Base-by-base conservation (phyloP, 2,329 filamentous ascomycete genomes). In the Zymoseptoria brevis region DNA sequence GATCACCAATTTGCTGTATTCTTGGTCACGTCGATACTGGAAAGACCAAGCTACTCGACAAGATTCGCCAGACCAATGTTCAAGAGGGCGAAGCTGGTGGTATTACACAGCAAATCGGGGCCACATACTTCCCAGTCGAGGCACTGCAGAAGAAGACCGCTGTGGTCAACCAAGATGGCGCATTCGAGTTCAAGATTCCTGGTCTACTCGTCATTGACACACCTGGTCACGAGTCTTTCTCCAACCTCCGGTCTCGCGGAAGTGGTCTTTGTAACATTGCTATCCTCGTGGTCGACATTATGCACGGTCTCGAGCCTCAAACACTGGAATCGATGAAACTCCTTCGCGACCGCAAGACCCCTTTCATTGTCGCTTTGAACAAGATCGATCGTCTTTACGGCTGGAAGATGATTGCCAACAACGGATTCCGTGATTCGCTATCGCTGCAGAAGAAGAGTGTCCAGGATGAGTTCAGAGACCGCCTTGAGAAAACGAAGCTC, bases 181-280 rank as follows among this genome's bases (percentile, higher is more conserved):
- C 82, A 58, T 96, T 99, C 74, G 89, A 96, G 63, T 95, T 96
- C 84, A 99, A 96, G 80, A 90, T 99, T 21, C 95, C 94, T 51
- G 94, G 94, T 83, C 84, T 99, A 57, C 79, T 99, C 66, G 86
- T 99, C 71, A 99, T 99, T 71, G 94, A 99, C 77, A 99, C 94
- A 0, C 95, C 94, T 71, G 94, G 94, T 79, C 94, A 99, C 91
- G 94, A 99, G 85, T 99, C 94, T 71, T 99, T 99, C 85, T 96
- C 93, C 64, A 99, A 99, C 78, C 79, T 99, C 66, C 89, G 95
- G 71, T 96, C 93, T 67, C 87, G 95, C 78, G 94, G 94, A 78
- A 97, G 94, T 49, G 97, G 92, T 13, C 89, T 99, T 60, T 99
- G 95, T 77, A 99, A 99, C 80, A 99, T 99, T 77, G 94, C 94